phyloP scores from a whole-genome alignment of 2,329 filamentous ascomycete genomes.

The Arthrobotrys megalospora region DNA sequence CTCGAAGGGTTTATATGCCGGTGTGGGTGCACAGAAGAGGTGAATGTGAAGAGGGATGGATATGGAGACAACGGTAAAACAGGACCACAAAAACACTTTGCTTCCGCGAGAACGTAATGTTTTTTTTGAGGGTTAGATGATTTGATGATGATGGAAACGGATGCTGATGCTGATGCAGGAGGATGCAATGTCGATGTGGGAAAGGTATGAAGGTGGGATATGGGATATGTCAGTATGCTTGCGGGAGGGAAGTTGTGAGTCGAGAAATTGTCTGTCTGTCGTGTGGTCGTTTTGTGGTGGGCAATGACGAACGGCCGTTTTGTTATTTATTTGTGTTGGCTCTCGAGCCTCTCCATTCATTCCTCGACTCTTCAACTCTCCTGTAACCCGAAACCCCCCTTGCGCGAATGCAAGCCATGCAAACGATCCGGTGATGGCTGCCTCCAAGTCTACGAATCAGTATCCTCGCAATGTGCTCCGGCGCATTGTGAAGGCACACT shows the following conservation, averaged over 20 bases:
- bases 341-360: neutral
- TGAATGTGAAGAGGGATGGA: constrained; percentile 9
- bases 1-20: constrained; percentile 8
- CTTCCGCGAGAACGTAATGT: constrained; percentile 12
- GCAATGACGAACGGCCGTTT: constrained; percentile 27
- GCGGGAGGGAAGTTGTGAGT: constrained; percentile 31
- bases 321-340: constrained; percentile 41
- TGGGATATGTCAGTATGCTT: constrained; percentile 11
- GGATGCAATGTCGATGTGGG: constrained; percentile 23
- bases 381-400: neutral
- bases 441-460: constrained; percentile 71
- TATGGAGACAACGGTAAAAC: neutral
- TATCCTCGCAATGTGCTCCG: constrained; percentile 89
- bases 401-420: neutral
- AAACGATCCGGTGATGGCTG: constrained; percentile 18
- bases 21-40: neutral
- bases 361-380: constrained; percentile 13
- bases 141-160: constrained; percentile 6
- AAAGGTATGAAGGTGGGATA: constrained; percentile 8
- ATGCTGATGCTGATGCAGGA: constrained; percentile 8
- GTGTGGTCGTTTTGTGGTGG: constrained; percentile 29
- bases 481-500: constrained; percentile 91
- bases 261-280: constrained; percentile 55
- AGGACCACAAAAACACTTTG: constrained; percentile 1
- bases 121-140: neutral